These are phyloP conservation scores for Russula compacta DNA, from an alignment of 768 basidiomycete genomes.

Conservation along the genomic window DNA sequence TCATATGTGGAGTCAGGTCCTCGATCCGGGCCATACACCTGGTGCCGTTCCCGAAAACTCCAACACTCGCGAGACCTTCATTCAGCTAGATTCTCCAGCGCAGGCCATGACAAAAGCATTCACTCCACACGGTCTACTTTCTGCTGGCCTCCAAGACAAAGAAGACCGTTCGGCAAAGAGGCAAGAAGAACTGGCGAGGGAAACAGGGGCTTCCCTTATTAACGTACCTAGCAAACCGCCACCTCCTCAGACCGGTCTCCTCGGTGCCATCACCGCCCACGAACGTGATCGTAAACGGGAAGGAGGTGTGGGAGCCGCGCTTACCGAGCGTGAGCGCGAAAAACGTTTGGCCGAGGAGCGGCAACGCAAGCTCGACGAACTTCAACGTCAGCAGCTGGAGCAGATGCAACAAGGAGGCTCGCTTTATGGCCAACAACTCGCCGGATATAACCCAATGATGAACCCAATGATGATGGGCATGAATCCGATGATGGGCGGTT, in stretches of 20 bases:
- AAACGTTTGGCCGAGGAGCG: constrained; percentile 86
- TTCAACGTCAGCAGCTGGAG: constrained; percentile 82
- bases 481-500: constrained; percentile 51
- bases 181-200: constrained; percentile 89
- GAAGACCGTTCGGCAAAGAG: constrained; percentile 92
- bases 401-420: constrained; percentile 76
- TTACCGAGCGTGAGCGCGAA: constrained; percentile 94
- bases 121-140: constrained; percentile 87
- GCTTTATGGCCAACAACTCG: constrained; percentile 50
- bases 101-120: constrained; percentile 88
- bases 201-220: constrained; percentile 84
- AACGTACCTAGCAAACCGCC: constrained; percentile 95
- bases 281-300: constrained; percentile 91
- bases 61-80: constrained; percentile 44
- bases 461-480: constrained; percentile 60
- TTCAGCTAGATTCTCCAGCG: constrained; percentile 63
- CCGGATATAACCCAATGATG: constrained; percentile 64
- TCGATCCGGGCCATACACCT: constrained; percentile 55
- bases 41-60: constrained; percentile 31
- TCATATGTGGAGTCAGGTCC: constrained; percentile 81
- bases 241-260: constrained; percentile 87
- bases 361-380: constrained; percentile 86
- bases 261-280: constrained; percentile 93
- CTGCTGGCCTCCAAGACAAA: constrained; percentile 91
- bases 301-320: constrained; percentile 86